Base-by-base conservation (phyloP, 192 early-diverging fungal species). In the Backusella sp. region DNA sequence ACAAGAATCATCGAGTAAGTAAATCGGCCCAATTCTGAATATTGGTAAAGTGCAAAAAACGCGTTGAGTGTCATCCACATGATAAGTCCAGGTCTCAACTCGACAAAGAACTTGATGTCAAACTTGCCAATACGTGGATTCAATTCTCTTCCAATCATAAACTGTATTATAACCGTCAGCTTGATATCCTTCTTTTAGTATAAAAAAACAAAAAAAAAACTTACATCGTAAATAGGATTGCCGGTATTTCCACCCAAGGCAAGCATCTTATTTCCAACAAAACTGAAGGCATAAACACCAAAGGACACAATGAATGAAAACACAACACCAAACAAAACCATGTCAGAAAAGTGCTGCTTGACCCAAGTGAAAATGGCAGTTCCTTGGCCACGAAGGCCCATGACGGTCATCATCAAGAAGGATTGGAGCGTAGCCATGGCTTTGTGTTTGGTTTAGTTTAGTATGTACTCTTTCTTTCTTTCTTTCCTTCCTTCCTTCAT, bases 111-210 rank as follows among this genome's bases (percentile, higher is more conserved):
- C 86, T 99, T 99, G 76, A 99, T 85, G 76, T 99, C 97, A 66
- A 97, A 89, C 1, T 76, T 49, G 23, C 89, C 86, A 59, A 96
- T 81, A 34, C 97, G 92, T 68, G 97, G 97, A 84, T 97, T 99
- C 59, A 99, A 88, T 78, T 98, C 96, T 72, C 97, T 89, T 6
- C 97, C 97, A 66, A 99, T 96, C 78, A 94, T 96, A 74, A 95
- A 98, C 85, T 49, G 4, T 90, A 76, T 12, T 19, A 70, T 70
- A 46, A 36, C n/a, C 17, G 52, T 36, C 7, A n/a, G 3, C 17
- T 35, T 6, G 35, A 19, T 68, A 19, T 1, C 28, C 28, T 32
- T n/a, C 17, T 68, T 35, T 36, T 14, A 3, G 17, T 32, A 9
- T 53, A n/a, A 21, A 49, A 19, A 68, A 19, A 35, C 35, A 30